phyloP scores from a whole-genome alignment of 495 filamentous ascomycete genomes.

The Podospora conica region DNA sequence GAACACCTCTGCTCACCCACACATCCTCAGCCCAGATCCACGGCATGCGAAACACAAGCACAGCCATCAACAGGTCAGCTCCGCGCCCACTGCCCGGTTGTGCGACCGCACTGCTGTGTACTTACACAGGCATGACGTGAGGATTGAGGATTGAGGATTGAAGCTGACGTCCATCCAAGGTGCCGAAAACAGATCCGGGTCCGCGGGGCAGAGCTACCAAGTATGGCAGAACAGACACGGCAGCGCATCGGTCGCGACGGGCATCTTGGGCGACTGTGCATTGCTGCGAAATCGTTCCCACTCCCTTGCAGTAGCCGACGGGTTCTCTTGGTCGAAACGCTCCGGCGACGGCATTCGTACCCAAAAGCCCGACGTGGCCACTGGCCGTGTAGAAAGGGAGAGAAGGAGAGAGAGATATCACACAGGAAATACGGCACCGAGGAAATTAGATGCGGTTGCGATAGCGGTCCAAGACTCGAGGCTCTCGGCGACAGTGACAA shows the following conservation, averaged over 20 bases:
- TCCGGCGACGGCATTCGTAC: background rate
- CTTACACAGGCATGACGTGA: background rate
- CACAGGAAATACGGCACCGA: background rate
- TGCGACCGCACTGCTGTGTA: background rate
- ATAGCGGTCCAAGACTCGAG: background rate
- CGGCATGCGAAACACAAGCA: constrained; percentile 1
- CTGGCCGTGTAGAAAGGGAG: background rate
- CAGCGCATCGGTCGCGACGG: background rate
- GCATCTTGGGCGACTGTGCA: background rate
- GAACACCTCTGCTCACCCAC: background rate
- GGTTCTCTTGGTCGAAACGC: background rate
- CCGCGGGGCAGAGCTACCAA: background rate
- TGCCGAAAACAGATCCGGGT: background rate
- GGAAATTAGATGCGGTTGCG: background rate
- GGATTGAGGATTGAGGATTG: background rate
- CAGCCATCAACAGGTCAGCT: background rate
- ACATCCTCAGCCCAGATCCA: background rate
- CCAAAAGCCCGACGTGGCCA: constrained; percentile 8
- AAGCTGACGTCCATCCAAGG: background rate
- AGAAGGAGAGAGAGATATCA: constrained; percentile 1
- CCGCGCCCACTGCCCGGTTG: background rate
- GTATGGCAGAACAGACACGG: background rate
- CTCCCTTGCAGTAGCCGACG: constrained; percentile 8
- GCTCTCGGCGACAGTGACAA: background rate
- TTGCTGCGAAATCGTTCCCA: background rate